Evolutionary conservation across 306 rosid genomes (phyloP), one percentile per base, ranked within the genome.

Genomic region (Comarum palustre): DNA sequence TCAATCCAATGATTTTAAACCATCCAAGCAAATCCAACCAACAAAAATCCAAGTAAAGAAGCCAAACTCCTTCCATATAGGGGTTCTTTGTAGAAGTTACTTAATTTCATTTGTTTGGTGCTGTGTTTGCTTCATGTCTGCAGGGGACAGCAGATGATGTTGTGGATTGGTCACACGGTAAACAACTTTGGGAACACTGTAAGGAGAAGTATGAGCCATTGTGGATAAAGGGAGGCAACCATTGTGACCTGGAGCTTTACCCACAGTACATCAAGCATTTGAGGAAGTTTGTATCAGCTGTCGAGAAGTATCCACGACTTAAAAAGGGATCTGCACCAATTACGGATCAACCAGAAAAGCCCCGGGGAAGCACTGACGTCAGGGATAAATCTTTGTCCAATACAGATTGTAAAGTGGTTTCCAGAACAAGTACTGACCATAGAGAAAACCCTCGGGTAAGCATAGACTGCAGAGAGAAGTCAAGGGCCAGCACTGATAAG

Each of bases 151-250:
- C 75, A 47, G 97, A 91, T 41, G 96, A 94, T 55, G 98, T 91
- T 43, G 98, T 94, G 24, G 91, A 86, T 77, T 94, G 92, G 87
- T 94, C 98, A 51, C 98, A 94, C 59, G 98, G 97, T 68, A 94
- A 89, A 85, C 91, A 88, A 76, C 98, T 94, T 62, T 91, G 97
- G 98, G 96, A 94, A 61, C 84, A 65, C 17, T 94, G 98, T 83
- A 94, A 85, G 81, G 92, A 91, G 77, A 94, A 94, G 81, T 91
- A 94, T 38, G 98, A 94, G 71, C 98, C 98, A 6, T 73, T 94
- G n/a, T 94, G 98, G 98, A 81, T 94, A 65, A 88, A 85, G 76
- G 98, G 96, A 77, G 98, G 98, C 80, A 88, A 88, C 72, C 98
- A 94, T 77, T 91, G 98, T 77, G 90, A 89, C 84, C 85, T 94